phyloP scores from a whole-genome alignment of 2,329 filamentous ascomycete genomes.

The Sporothrix humicola region DNA sequence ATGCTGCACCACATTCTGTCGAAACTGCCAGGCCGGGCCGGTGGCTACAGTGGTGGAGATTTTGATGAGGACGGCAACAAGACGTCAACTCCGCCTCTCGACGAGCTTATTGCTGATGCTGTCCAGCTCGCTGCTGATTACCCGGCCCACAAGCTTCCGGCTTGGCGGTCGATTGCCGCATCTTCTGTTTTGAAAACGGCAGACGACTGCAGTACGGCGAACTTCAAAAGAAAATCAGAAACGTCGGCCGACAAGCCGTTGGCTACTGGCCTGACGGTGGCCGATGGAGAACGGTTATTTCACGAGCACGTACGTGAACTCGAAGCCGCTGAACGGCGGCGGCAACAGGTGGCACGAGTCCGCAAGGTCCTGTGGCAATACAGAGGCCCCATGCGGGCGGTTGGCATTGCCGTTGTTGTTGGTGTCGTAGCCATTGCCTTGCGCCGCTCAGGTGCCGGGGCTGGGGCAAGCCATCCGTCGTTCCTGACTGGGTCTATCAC shows the following conservation, averaged over 20 bases:
- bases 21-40: slow-evolving; percentile 70
- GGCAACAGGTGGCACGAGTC: slow-evolving; percentile 54
- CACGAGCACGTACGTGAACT: slow-evolving; percentile 74
- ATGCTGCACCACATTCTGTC: slow-evolving; percentile 89
- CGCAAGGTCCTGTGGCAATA: slow-evolving; percentile 61
- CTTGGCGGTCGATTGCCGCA: slow-evolving; percentile 74
- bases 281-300: slow-evolving; percentile 72
- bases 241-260: slow-evolving; percentile 34
- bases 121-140: slow-evolving; percentile 65
- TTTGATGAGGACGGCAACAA: slow-evolving; percentile 74
- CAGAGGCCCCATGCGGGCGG: slow-evolving; percentile 65
- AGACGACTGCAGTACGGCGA: slow-evolving; percentile 50
- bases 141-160: slow-evolving; percentile 74
- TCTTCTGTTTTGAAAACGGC: slow-evolving; percentile 88
- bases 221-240: not conserved
- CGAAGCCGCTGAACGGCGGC: slow-evolving; percentile 64
- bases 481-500: slow-evolving; percentile 36
- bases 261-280: slow-evolving; percentile 61
- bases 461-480: slow-evolving; percentile 36
- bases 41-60: slow-evolving; percentile 56
- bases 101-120: slow-evolving; percentile 73
- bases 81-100: slow-evolving; percentile 65
- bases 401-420: slow-evolving; percentile 69
- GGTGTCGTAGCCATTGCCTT: slow-evolving; percentile 72
- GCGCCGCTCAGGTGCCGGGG: slow-evolving; percentile 52